These are phyloP conservation scores for Vanrija sp. DNA, from an alignment of 1,284 basidiomycete species.

Conservation along the genomic window DNA sequence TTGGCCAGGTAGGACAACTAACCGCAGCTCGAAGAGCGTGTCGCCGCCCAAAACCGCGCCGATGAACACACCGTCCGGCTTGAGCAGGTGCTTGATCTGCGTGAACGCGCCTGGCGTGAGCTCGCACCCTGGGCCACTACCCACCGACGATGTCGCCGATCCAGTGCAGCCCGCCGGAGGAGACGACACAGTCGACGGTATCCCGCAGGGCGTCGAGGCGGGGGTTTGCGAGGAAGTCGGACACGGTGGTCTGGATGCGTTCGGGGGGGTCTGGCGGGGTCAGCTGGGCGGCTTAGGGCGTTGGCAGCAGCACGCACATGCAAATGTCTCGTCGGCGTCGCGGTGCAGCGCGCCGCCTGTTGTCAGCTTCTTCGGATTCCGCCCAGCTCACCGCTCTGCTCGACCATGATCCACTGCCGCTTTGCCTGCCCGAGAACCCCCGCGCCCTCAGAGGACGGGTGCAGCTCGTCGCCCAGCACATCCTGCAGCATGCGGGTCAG, in stretches of 20 bases:
- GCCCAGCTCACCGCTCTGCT: conserved; percentile 66
- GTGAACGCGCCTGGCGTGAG: conserved; percentile 66
- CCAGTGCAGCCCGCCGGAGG: conserved; percentile 91
- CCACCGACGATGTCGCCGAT: conserved; percentile 92
- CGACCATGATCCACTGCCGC: conserved; percentile 62
- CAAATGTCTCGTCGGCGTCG: conserved; percentile 43
- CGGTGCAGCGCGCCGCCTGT: conserved; percentile 64
- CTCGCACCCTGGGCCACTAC: conserved; percentile 10
- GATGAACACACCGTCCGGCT: conserved; percentile 91
- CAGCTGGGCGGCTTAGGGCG: background rate
- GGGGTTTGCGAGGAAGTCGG: conserved; percentile 33
- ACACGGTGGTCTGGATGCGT: conserved; percentile 31
- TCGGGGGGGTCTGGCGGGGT: conserved; percentile 21
- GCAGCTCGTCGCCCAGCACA: conserved; percentile 62
- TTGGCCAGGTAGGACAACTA: conserved; percentile 6
- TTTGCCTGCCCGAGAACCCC: conserved; percentile 10
- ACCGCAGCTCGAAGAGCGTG: conserved; percentile 91
- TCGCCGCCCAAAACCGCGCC: conserved; percentile 95
- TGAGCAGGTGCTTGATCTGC: conserved; percentile 79
- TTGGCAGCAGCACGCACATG: conserved; percentile 17
- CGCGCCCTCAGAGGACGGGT: conserved; percentile 48
- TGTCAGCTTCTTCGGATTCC: background rate
- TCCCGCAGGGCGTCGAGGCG: conserved; percentile 53
- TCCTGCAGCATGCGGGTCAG: conserved; percentile 78
- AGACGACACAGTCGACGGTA: conserved; percentile 87